Base-by-base conservation (phyloP, 1,139 yeast species). In the Neolecta irregularis region DNA sequence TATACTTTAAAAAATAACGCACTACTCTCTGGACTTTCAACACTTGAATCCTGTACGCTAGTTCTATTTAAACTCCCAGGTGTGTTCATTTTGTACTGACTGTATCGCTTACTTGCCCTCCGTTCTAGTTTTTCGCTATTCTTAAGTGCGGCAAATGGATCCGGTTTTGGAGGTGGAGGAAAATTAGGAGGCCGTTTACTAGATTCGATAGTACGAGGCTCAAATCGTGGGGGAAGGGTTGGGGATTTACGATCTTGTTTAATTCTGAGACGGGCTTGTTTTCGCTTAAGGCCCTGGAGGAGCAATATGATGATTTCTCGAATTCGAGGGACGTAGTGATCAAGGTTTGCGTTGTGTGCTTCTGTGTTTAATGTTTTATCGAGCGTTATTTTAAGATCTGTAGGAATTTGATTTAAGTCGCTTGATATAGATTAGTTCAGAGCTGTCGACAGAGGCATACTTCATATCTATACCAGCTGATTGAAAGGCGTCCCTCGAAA, bases 51-150 rank as follows among this genome's bases (percentile, higher is more conserved):
- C n/a, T n/a, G n/a, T n/a, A n/a, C n/a, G n/a, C n/a, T n/a, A n/a
- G n/a, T n/a, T n/a, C n/a, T n/a, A n/a, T n/a, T n/a, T n/a, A n/a
- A n/a, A n/a, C n/a, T n/a, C n/a, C n/a, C n/a, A n/a, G n/a, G n/a
- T n/a, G n/a, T n/a, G n/a, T n/a, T n/a, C n/a, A 59, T 23, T 56
- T 21, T 9, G 24, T 83, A 88, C 0, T 95, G 94, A 18, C 94
- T 80, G 51, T 77, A 88, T 41, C 98, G 61, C 46, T 81, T 70
- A 0, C 95, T 83, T 0, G 98, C 98, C 42, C 95, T 67, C 45
- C 98, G 66, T 56, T 78, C 93, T 31, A 88, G 58, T 1, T 78
- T 76, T 40, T 77, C 79, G 2, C 85, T 80, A 33, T 74, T 72
- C 48, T 83, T 93, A 15, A 85, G 61, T 45, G 79, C 81, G 0